Evolutionary conservation across 768 basidiomycete genomes (phyloP).

Genomic region (Naganishia friedmannii): DNA sequence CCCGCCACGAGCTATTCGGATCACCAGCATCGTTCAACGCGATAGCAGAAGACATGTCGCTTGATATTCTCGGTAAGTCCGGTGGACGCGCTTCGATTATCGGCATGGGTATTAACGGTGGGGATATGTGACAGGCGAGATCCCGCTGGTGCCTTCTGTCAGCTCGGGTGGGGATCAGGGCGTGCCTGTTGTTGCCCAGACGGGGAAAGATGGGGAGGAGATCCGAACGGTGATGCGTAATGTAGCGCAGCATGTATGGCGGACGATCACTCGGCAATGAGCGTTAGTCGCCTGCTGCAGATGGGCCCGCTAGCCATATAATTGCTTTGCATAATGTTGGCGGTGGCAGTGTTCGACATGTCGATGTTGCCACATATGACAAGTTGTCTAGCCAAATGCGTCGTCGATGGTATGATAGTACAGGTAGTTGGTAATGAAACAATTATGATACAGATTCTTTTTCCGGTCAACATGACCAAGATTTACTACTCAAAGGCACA

Average conservation of each 20-base stretch:
- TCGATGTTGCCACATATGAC: too few species aligned
- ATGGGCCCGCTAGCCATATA: not conserved
- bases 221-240: constrained; percentile 40
- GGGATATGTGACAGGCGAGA: constrained; percentile 52
- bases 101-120: not conserved
- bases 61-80: constrained; percentile 63
- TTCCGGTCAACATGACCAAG: not conserved
- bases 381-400: not conserved
- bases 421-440: constrained; percentile 8
- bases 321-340: too few species aligned
- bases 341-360: too few species aligned
- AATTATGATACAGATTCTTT: not conserved
- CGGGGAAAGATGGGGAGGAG: constrained; percentile 38
- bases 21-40: constrained; percentile 63
- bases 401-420: not conserved
- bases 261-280: not conserved
- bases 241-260: constrained; percentile 43
- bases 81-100: not conserved
- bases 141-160: constrained; percentile 74
- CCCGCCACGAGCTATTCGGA: constrained; percentile 68
- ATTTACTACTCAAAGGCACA: not conserved
- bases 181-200: constrained; percentile 49
- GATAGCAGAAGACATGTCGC: constrained; percentile 60
- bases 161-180: constrained; percentile 72
- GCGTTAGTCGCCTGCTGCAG: not conserved